Conservation (phyloP, 257 asterid genomes). For the Fraxinus excelsior region DNA sequence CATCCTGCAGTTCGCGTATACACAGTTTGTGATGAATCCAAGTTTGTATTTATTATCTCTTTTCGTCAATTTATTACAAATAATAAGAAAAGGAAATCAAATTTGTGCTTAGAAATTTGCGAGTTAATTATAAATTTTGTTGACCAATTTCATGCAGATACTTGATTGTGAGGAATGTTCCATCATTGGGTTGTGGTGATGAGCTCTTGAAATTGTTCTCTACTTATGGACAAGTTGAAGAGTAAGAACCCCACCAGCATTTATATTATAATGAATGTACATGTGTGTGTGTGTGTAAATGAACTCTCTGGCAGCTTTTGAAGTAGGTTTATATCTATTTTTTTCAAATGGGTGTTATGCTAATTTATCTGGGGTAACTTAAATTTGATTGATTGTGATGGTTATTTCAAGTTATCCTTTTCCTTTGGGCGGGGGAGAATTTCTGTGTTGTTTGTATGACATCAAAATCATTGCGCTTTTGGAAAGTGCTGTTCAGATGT, state of each 20-base stretch:
- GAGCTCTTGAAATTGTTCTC: conserved; percentile 60
- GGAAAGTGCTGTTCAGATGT: conserved; percentile 48
- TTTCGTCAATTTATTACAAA: not conserved
- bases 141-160: conserved; percentile 41
- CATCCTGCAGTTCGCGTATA: conserved; percentile 74
- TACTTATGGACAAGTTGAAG: conserved; percentile 71
- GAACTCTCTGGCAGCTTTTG: not conserved
- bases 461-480: conserved; percentile 1
- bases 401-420: not conserved
- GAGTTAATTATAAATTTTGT: too few relatives aligned
- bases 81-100: not conserved
- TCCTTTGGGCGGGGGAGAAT: conserved; percentile 10
- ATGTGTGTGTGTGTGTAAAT: not conserved
- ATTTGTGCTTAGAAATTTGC: not conserved
- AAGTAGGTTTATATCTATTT: not conserved
- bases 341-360: not conserved
- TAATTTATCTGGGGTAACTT: not conserved
- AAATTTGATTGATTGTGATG: not conserved
- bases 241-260: conserved; percentile 37
- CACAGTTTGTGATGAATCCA: conserved; percentile 94
- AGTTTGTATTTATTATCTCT: conserved; percentile 33
- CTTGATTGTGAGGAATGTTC: conserved; percentile 82
- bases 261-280: not conserved
- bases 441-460: conserved; percentile 7
- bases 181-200: conserved; percentile 86